Percentiles rank a stretch among this genome's conserved stretches.
phyloP scores from a whole-genome alignment of 768 basidiomycete species.

The Paxillus involutus region DNA sequence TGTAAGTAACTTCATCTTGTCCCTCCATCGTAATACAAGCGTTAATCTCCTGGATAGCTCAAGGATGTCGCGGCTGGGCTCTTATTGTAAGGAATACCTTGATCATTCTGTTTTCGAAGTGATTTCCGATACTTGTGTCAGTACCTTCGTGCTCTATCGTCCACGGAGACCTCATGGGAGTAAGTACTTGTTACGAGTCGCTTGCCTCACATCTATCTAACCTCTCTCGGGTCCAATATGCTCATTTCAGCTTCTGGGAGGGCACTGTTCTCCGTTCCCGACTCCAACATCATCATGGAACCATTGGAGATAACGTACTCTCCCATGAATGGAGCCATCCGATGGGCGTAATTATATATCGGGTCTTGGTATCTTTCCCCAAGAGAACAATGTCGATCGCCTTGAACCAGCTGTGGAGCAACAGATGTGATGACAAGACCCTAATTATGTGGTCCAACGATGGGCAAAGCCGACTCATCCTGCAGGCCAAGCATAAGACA shows the following conservation, averaged over 20 bases:
- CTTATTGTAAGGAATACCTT: constrained; percentile 8
- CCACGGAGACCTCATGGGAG: constrained; percentile 19
- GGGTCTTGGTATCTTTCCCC: too few species aligned
- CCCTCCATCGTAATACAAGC: too few species aligned
- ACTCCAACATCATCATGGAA: constrained; percentile 19
- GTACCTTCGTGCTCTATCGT: constrained; percentile 18
- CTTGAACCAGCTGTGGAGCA: too few species aligned
- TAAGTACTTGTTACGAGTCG: neutral
- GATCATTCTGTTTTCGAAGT: neutral
- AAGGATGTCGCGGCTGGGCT: constrained; percentile 9
- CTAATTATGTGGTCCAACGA: too few species aligned
- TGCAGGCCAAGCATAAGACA: too few species aligned
- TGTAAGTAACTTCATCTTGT: constrained; percentile 1
- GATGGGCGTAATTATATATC: too few species aligned
- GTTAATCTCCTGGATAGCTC: constrained; percentile 3
- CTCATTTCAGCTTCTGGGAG: constrained; percentile 35
- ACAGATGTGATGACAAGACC: too few species aligned
- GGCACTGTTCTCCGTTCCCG: constrained; percentile 45
- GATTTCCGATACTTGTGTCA: neutral
- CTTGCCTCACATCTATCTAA: neutral
- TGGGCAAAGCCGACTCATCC: too few species aligned
- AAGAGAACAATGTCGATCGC: too few species aligned
- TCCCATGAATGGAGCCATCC: constrained; percentile 27
- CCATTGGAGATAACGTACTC: constrained; percentile 12
- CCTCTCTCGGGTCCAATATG: constrained; percentile 38